phyloP scores from a whole-genome alignment of 768 basidiomycete genomes.

The Aureoboletus auriporus region DNA sequence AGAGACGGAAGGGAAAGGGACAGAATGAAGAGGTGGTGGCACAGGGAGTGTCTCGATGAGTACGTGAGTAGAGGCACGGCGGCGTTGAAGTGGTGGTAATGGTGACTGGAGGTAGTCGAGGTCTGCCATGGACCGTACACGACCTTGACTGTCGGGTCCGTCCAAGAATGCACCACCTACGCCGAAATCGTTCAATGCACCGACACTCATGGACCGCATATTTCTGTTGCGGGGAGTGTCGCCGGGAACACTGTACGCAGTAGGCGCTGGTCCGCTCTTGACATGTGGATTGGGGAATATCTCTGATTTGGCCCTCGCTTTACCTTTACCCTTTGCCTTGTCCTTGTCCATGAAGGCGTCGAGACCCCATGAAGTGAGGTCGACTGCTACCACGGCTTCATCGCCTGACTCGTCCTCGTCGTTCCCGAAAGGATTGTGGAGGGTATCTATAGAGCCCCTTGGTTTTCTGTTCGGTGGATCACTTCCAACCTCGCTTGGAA shows the following conservation, averaged over 20 bases:
- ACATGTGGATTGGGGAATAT: slow-evolving; percentile 44
- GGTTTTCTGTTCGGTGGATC: slow-evolving; percentile 47
- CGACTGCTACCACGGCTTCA: slow-evolving; percentile 61
- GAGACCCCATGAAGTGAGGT: slow-evolving; percentile 81
- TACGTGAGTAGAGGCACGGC: slow-evolving; percentile 48
- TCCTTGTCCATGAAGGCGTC: slow-evolving; percentile 73
- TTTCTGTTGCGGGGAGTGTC: slow-evolving; percentile 39
- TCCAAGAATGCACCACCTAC: slow-evolving; percentile 46
- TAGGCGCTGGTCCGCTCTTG: slow-evolving; percentile 29
- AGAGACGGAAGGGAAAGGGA: slow-evolving; percentile 65
- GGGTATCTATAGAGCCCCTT: slow-evolving; percentile 53
- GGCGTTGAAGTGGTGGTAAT: slow-evolving; percentile 41
- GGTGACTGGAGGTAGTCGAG: slow-evolving; percentile 42
- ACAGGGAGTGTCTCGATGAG: slow-evolving; percentile 40
- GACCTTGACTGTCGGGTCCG: slow-evolving; percentile 29
- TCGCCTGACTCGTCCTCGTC: slow-evolving; percentile 48
- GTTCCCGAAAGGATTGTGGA: slow-evolving; percentile 73
- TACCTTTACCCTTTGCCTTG: slow-evolving; percentile 42
- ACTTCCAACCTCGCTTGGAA: slow-evolving; percentile 62
- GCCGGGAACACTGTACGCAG: slow-evolving; percentile 41
- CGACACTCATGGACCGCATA: slow-evolving; percentile 64
- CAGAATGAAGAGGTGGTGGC: slow-evolving; percentile 41
- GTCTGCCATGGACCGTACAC: slow-evolving; percentile 61
- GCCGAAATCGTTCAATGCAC: slow-evolving; percentile 53
- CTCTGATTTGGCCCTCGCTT: slow-evolving; percentile 34